These are phyloP conservation scores for Anisodus tanguticus DNA, from an alignment of 257 asterid genomes.

Conservation along the genomic window DNA sequence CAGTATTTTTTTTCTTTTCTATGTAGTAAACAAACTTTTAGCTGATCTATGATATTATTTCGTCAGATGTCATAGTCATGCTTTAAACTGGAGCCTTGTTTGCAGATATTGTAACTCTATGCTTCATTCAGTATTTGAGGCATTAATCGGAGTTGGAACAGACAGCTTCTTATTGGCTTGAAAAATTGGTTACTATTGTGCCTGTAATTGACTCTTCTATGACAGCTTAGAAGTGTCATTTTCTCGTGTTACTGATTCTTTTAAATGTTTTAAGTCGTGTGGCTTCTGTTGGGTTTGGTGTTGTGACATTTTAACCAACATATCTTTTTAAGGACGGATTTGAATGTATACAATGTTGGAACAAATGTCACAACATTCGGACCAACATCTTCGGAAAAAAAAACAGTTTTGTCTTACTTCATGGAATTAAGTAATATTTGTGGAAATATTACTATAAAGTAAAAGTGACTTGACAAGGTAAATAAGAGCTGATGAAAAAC, in stretches of 20 bases:
- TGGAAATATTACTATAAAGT: too few species aligned
- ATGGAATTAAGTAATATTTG: too few species aligned
- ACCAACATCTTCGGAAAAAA: too few species aligned
- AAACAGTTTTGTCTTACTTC: too few species aligned
- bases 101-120: not conserved
- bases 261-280: too few species aligned
- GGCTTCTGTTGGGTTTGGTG: too few species aligned
- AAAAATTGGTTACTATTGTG: not conserved
- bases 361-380: too few species aligned
- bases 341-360: too few species aligned
- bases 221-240: not conserved
- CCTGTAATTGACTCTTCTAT: not conserved
- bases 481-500: too few species aligned
- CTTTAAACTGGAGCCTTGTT: not conserved
- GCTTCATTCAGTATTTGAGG: not conserved
- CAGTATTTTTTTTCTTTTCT: not conserved
- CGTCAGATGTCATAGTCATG: not conserved
- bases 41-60: constrained; percentile 15
- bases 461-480: too few species aligned
- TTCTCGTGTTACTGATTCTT: not conserved
- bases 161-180: not conserved
- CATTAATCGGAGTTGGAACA: not conserved
- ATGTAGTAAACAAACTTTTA: not conserved
- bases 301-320: too few species aligned
- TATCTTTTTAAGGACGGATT: too few species aligned